These are phyloP conservation scores for Magnolia officinalis DNA, from an alignment of 164 flowering plant genomes.

Conservation along the genomic window DNA sequence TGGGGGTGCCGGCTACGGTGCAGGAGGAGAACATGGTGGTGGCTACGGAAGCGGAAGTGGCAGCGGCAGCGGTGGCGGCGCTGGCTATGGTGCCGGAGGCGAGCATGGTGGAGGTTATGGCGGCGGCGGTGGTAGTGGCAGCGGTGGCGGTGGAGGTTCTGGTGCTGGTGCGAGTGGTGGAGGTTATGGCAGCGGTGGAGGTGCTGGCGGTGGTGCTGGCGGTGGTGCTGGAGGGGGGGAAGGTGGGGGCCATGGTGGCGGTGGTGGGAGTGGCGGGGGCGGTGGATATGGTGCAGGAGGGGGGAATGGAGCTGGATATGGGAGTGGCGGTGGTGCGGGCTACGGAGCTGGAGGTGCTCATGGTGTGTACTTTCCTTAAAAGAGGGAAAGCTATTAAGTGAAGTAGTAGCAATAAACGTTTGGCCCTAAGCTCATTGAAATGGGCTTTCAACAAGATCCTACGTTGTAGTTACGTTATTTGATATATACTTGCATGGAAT, in stretches of 20 bases:
- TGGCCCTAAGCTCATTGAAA: neutral
- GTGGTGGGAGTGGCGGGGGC: neutral
- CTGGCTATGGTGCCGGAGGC: neutral
- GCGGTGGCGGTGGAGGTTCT: neutral
- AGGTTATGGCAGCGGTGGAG: neutral
- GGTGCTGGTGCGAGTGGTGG: neutral
- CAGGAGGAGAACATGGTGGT: neutral
- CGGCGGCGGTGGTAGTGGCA: neutral
- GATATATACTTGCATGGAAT: too few relatives aligned
- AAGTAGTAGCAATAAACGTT: neutral
- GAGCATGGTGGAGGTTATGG: neutral
- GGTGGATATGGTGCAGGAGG: conserved; percentile 2
- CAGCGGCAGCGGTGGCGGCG: neutral
- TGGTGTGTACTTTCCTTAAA: neutral
- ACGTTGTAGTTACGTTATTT: too few relatives aligned
- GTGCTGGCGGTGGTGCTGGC: neutral
- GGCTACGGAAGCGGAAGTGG: neutral
- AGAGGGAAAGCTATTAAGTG: neutral
- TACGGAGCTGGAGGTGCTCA: neutral
- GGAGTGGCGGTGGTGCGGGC: neutral
- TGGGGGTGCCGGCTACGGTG: neutral
- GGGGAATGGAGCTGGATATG: neutral
- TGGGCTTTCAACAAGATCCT: neutral
- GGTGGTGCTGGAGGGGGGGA: neutral
- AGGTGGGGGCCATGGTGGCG: neutral